Evolutionary conservation across 208 protist genomes (phyloP).

Genomic region (Trypanosoma vivax): DNA sequence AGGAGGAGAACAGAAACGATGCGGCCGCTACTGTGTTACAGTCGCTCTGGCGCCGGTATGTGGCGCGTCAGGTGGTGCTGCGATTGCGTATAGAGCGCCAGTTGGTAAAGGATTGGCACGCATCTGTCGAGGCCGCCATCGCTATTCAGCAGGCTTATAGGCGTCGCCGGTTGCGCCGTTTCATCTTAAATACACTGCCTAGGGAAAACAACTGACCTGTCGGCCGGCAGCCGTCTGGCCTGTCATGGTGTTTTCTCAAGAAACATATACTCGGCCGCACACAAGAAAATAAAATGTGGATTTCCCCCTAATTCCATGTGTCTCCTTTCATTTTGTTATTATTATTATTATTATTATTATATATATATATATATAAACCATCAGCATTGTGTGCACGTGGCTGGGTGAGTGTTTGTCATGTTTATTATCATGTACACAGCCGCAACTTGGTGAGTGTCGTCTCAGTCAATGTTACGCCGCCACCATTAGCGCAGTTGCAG

Average conservation of each 20-base stretch:
- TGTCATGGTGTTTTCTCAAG: not conserved
- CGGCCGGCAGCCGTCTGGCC: not conserved
- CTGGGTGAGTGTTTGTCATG: not conserved
- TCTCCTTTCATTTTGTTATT: slow-evolving; percentile 1
- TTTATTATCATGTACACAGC: not conserved
- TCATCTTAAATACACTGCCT: not conserved
- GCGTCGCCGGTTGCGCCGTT: slow-evolving; percentile 17
- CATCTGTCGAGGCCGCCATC: slow-evolving; percentile 48
- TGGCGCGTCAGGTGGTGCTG: slow-evolving; percentile 12
- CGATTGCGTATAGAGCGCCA: slow-evolving; percentile 14
- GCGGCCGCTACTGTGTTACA: slow-evolving; percentile 59
- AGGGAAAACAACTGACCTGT: slow-evolving; percentile 1
- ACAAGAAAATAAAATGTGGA: not conserved
- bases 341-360: not conserved
- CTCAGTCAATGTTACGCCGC: no score
- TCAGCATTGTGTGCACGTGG: not conserved
- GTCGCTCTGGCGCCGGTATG: slow-evolving; percentile 60
- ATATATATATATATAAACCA: not conserved
- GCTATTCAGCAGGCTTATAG: slow-evolving; percentile 63
- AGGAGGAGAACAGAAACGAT: slow-evolving; percentile 53
- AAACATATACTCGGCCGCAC: not conserved
- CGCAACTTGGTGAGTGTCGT: no score
- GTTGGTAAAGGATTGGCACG: slow-evolving; percentile 13
- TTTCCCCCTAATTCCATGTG: slow-evolving; percentile 1
- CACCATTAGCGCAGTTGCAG: no score